Evolutionary conservation across 768 basidiomycete species (phyloP), one percentile per base, ranked within the genome.

Genomic region (Rhizopogon rudus): DNA sequence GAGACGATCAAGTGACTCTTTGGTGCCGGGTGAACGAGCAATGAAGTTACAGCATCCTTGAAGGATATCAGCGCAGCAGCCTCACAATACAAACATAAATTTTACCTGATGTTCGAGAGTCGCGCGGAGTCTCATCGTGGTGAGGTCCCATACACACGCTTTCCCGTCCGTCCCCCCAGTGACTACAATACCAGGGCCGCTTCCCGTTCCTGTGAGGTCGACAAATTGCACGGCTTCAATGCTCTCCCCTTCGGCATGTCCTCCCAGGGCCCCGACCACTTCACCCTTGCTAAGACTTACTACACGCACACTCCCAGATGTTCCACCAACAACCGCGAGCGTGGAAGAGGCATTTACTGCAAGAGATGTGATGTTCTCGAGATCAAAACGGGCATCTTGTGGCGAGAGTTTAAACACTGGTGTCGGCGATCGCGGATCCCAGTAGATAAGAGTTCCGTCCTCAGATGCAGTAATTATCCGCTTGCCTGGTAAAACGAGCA

Each of bases 111-210:
- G 95, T 58, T 87, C 77, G 6, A 97, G 73, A 13, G 90, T 93
- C 16, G 87, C 80, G 54, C 97, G 81, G 51, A 94, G 67, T 58
- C 89, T 80, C 79, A 91, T 91, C 25, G 92, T 95, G 49, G 80
- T 80, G 42, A 95, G 77, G 72, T 99, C 97, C 94, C 96, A 99
- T 35, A 98, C 85, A 62, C 90, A 93, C 16, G 86, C 88, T 66
- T 93, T 95, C 0, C 94, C 93, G 65, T 99, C 97, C 4, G 96
- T 98, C 5, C 83, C 93, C 10, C 91, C 95, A 2, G 90, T 93
- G 0, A 92, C 83, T 10, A 86, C 85, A 17, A 91, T 82, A 7
- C 82, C 83, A 6, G 81, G 77, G 3, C 80, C 79, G 7, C 61
- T 74, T 5, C 75, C 78, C 0, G 83, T 80, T 10, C 75, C 77